Base-by-base conservation (phyloP, 768 basidiomycete genomes). In the Rhizopogon sp. region DNA sequence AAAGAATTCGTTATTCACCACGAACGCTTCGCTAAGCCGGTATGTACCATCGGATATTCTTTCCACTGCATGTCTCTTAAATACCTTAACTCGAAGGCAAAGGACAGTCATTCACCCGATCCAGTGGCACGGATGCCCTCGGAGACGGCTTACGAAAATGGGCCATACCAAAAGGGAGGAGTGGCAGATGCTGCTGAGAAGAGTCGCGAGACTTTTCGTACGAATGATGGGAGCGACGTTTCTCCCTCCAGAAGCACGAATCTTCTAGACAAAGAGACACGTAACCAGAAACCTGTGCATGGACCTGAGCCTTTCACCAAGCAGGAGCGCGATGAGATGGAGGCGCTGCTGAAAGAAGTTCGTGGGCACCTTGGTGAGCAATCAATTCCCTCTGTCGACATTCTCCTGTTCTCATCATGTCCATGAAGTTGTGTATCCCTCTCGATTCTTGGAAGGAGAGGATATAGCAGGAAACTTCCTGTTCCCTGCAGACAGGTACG, bases 401-500 rank as follows among this genome's bases (percentile, higher is more conserved):
- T 17, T 20, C 7, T n/a, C 57, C 55, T 7, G 46, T 6, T 44
- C 25, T 44, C 9, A 39, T 44, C 9, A 39, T 7, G 13, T 16
- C 3, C 14, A 8, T n/a, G 39, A 60, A 96, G 95, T 98, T 39
- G 53, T 91, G 10, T 90, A 90, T 71, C 85, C 95, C 2, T 89
- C 78, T 14, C 83, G 85, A 10, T 98, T 98, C 74, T 65, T 98
- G 57, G 95, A 98, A 70, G 89, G 83, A n/a, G 95, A 98, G 71
- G 93, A 96, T 65, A 77, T 83, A 1, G 86, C 88, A 6, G 88
- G 95, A 60, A 98, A 98, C 68, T 96, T 97, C 75, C 72, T 97
- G 57, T 96, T 96, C 73, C 91, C 90, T 64, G 82, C 91, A 29
- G 94, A 96, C 65, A 79, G 80, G 88, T 87, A 58, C 56, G 78